Evolutionary conservation across 371 early-diverging fungal genomes (phyloP).

Genomic region (Apophysomyces elegans): DNA sequence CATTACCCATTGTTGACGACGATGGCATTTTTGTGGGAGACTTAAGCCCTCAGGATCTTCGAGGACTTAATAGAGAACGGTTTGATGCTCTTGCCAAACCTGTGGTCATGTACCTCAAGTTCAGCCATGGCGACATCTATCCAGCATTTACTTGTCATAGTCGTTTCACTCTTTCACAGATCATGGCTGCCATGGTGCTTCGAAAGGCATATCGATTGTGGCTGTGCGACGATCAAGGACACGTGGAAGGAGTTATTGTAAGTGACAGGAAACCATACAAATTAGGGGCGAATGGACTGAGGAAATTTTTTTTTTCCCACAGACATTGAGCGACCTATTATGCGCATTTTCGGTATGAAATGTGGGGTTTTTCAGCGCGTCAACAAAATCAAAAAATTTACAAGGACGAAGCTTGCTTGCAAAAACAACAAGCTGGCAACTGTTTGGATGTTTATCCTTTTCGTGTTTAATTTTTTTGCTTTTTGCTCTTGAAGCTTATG

Average conservation of each 20-base stretch:
- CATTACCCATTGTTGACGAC: constrained; percentile 59
- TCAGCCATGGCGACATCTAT: constrained; percentile 52
- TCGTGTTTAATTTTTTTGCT: too few relatives aligned
- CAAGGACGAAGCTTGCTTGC: too few relatives aligned
- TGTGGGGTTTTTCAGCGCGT: too few relatives aligned
- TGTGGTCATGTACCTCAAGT: constrained; percentile 45
- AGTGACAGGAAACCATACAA: background rate
- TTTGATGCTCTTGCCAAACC: constrained; percentile 47
- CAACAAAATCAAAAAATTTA: too few relatives aligned
- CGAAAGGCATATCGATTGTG: constrained; percentile 61
- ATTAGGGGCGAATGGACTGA: background rate
- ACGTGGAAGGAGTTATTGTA: constrained; percentile 58
- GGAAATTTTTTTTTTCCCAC: background rate
- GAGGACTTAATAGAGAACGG: constrained; percentile 61
- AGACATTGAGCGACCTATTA: constrained; percentile 27
- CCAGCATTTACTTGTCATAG: constrained; percentile 59
- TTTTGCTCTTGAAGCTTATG: too few relatives aligned
- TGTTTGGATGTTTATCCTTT: too few relatives aligned
- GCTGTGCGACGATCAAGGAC: constrained; percentile 57
- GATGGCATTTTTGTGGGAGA: constrained; percentile 57
- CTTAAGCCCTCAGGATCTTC: constrained; percentile 64
- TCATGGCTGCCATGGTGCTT: constrained; percentile 59
- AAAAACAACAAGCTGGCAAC: too few relatives aligned
- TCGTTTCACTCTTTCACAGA: constrained; percentile 60
- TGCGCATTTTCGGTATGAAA: constrained; percentile 22